Base-by-base conservation (phyloP, 371 early-diverging fungal genomes). In the Mortierella sp. region DNA sequence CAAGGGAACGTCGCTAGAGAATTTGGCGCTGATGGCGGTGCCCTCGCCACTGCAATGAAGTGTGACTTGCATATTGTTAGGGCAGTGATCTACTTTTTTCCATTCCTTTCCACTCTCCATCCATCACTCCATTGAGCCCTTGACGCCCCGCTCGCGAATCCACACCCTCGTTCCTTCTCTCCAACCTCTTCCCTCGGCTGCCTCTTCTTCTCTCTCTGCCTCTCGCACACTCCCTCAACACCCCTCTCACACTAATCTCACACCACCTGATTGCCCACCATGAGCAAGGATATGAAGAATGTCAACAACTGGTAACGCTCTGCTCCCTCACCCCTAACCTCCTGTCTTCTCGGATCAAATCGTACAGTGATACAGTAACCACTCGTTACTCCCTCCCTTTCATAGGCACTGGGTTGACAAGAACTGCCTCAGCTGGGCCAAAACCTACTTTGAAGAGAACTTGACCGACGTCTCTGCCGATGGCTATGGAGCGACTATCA, bases 361-460 rank as follows among this genome's bases (percentile, higher is more conserved):
- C n/a, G n/a, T n/a, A n/a, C n/a, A n/a, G n/a, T n/a, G n/a, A n/a
- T n/a, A n/a, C n/a, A n/a, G n/a, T n/a, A n/a, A n/a, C n/a, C n/a
- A 16, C 34, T 41, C 10, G 8, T 10, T 43, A 25, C 21, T 31
- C 2, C 4, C 16, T 8, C 27, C 24, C 19, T 29, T 13, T 10
- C 44, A 49, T 68, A 81, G 85, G 88, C 88, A 88, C 80, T 94
- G 97, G 97, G 93, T 94, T 71, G 92, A 91, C 71, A 95, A 94
- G 81, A 94, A 96, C 85, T 95, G 95, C 81, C 56, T 92, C 37
- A 84, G 79, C 34, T 97, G 97, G 97, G 91, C 96, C 54, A 89
- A 89, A 63, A 83, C 85, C 19, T 94, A 95, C 76, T 84, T 95
- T 49, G 78, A 83, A 25, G 67, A 83, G 25, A 67, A 86, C 65